Conservation (phyloP, 2,329 filamentous ascomycete species). For the Epichloe brachyelytri region DNA sequence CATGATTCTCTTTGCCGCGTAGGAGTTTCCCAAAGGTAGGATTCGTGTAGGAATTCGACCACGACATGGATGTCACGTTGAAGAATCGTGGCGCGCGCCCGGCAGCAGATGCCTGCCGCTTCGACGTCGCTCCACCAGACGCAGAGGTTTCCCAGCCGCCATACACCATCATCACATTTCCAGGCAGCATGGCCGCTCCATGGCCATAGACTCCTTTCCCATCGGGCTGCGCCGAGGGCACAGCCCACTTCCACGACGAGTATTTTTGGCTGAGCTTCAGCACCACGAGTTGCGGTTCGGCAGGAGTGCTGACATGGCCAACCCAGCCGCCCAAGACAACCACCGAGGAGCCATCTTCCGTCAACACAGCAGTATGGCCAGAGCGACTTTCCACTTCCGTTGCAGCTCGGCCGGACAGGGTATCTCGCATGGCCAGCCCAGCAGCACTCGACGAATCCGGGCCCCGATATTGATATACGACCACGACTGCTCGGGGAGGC, state of each 20-base stretch:
- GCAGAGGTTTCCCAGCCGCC: conserved; percentile 43
- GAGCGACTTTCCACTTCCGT: conserved; percentile 65
- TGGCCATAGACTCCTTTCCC: conserved; percentile 46
- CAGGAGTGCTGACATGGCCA: conserved; percentile 61
- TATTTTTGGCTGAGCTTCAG: conserved; percentile 65
- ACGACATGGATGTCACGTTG: conserved; percentile 44
- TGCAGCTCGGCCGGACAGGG: background rate
- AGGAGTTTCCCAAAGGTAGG: conserved; percentile 16
- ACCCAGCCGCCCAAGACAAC: conserved; percentile 88
- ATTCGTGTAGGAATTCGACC: conserved; percentile 38
- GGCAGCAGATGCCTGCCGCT: conserved; percentile 18
- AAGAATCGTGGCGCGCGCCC: conserved; percentile 29
- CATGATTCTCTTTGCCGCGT: conserved; percentile 1
- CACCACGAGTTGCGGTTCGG: conserved; percentile 68
- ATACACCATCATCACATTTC: conserved; percentile 56
- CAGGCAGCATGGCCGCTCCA: conserved; percentile 48
- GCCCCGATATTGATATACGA: conserved; percentile 58
- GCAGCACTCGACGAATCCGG: conserved; percentile 13
- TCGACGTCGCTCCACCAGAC: conserved; percentile 13
- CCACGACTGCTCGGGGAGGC: conserved; percentile 76
- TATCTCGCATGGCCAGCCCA: background rate
- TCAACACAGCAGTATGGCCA: conserved; percentile 76
- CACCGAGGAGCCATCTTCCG: conserved; percentile 63
- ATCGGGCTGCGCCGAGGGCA: conserved; percentile 40
- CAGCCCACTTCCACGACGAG: conserved; percentile 59